Percentiles rank a stretch among this genome's conserved stretches.
phyloP scores from a whole-genome alignment of 2,329 filamentous ascomycete species.

The Plectosphaerella sp. region DNA sequence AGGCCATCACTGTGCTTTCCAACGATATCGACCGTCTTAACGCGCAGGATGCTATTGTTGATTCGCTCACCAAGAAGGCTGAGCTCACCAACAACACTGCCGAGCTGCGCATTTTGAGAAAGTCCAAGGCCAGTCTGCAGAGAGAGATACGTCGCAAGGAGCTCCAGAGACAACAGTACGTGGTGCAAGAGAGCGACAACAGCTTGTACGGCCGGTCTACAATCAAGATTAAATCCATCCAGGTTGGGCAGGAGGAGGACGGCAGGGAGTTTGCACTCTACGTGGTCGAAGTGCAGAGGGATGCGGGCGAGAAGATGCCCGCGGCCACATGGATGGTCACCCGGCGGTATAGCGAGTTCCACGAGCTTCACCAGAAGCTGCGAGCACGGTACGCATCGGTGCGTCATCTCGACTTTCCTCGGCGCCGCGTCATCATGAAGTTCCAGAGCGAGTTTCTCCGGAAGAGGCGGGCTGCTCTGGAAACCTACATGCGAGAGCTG shows the following conservation, averaged over 20 bases:
- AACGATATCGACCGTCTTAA: slow-evolving; percentile 85
- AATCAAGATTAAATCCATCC: slow-evolving; percentile 85
- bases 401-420: slow-evolving; percentile 84
- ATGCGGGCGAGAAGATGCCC: slow-evolving; percentile 92
- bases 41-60: slow-evolving; percentile 85
- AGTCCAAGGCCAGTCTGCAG: slow-evolving; percentile 89
- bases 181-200: slow-evolving; percentile 96
- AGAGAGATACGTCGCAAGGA: slow-evolving; percentile 92
- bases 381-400: slow-evolving; percentile 83
- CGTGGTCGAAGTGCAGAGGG: slow-evolving; percentile 83
- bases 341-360: slow-evolving; percentile 94
- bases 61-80: slow-evolving; percentile 87
- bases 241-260: slow-evolving; percentile 87
- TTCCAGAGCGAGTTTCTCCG: slow-evolving; percentile 93
- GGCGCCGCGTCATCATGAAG: slow-evolving; percentile 91
- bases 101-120: slow-evolving; percentile 84
- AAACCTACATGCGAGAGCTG: slow-evolving; percentile 79
- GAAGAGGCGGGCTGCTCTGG: slow-evolving; percentile 77
- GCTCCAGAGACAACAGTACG: slow-evolving; percentile 93
- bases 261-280: slow-evolving; percentile 93
- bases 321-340: slow-evolving; percentile 92
- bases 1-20: slow-evolving; percentile 85
- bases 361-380: slow-evolving; percentile 87
- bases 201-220: slow-evolving; percentile 89
- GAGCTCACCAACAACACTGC: slow-evolving; percentile 96